Conservation (phyloP, 2,329 filamentous ascomycete genomes). For the Penicillium sclerotiorum region DNA sequence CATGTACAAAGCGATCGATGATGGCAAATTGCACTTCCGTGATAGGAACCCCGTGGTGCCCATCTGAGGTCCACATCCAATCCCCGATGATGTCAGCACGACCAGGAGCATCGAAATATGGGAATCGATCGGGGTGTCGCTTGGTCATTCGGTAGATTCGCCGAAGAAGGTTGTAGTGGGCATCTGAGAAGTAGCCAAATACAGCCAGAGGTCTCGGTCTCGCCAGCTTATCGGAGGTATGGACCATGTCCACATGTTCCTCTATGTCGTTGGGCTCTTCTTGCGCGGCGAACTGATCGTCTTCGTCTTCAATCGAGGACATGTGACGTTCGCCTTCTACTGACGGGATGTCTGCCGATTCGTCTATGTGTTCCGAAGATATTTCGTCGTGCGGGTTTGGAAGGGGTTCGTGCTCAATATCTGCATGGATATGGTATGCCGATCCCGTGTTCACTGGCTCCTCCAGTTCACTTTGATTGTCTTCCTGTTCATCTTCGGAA, state of each 20-base stretch:
- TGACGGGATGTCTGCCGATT: conserved; percentile 10
- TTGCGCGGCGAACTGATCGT: conserved; percentile 3
- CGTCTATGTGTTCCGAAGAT: conserved; percentile 12
- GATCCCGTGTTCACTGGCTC: conserved; percentile 16
- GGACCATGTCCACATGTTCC: conserved; percentile 6
- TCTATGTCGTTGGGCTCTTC: conserved; percentile 4
- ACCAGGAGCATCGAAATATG: conserved; percentile 37
- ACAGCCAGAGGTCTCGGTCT: conserved; percentile 32
- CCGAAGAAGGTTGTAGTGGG: conserved; percentile 43
- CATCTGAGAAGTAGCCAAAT: conserved; percentile 46
- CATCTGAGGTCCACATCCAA: conserved; percentile 47
- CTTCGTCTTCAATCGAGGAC: conserved; percentile 12
- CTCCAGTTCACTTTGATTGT: conserved; percentile 23
- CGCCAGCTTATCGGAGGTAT: conserved; percentile 12
- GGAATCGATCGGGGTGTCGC: conserved; percentile 39
- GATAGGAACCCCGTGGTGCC: conserved; percentile 42
- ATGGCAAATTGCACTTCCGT: conserved; percentile 47
- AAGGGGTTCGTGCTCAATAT: conserved; percentile 19
- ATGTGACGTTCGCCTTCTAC: conserved; percentile 5
- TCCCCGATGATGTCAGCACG: conserved; percentile 45
- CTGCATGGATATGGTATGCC: conserved; percentile 14
- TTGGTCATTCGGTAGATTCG: conserved; percentile 44
- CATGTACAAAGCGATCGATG: conserved; percentile 43
- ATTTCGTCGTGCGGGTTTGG: conserved; percentile 15
- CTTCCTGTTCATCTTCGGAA: conserved; percentile 19